Evolutionary conservation across 495 filamentous ascomycete genomes (phyloP).

Genomic region (Annulohypoxylon stygium): DNA sequence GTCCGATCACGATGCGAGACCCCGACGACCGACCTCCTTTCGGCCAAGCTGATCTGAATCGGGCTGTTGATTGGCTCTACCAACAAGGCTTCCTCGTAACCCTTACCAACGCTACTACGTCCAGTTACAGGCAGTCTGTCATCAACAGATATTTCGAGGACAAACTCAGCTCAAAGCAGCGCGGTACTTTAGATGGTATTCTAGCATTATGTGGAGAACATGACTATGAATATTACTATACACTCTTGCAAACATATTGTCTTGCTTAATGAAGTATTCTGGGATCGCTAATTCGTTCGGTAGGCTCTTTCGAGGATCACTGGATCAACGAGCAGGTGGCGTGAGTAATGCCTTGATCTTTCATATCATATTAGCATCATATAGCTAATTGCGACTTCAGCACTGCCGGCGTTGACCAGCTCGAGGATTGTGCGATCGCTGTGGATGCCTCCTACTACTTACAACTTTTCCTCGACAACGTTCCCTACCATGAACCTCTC

Average conservation of each 20-base stretch:
- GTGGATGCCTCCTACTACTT: conserved; percentile 95
- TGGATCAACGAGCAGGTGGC: conserved; percentile 61
- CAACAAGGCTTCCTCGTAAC: conserved; percentile 11
- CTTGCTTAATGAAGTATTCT: neutral
- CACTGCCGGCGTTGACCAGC: conserved; percentile 54
- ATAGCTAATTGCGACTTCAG: conserved; percentile 43
- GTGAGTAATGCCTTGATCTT: conserved; percentile 45
- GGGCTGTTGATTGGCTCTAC: conserved; percentile 22
- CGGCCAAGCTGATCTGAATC: neutral
- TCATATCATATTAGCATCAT: neutral
- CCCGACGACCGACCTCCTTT: neutral
- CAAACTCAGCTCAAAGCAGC: neutral
- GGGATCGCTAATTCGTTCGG: conserved; percentile 38
- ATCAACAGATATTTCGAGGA: conserved; percentile 6
- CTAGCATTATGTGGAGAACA: conserved; percentile 13
- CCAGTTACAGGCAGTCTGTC: neutral
- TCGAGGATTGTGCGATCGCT: conserved; percentile 79
- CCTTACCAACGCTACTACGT: neutral
- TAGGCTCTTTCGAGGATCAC: conserved; percentile 59
- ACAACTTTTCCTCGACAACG: conserved; percentile 74
- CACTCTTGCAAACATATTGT: neutral
- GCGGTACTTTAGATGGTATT: conserved; percentile 30
- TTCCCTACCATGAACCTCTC: conserved; percentile 82
- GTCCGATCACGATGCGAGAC: neutral
- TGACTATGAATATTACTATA: neutral